These are phyloP conservation scores for Primulina tabacum DNA, from an alignment of 257 asterid species.

Conservation along the genomic window DNA sequence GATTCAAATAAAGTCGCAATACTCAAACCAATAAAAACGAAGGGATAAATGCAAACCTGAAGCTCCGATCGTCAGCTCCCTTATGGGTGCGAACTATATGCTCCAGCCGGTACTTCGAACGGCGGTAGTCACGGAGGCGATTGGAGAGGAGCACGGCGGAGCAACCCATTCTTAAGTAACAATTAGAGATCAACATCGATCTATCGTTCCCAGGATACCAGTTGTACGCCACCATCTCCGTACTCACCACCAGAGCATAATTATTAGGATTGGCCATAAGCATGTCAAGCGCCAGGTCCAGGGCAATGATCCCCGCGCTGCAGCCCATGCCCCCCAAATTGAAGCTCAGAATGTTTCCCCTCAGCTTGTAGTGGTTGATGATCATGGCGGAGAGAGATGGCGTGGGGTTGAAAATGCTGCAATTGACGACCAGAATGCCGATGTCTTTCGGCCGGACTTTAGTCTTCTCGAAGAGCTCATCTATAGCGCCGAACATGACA, in stretches of 20 bases:
- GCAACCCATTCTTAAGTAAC: slow-evolving; percentile 96
- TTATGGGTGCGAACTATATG: slow-evolving; percentile 92
- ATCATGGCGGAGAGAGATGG: slow-evolving; percentile 99
- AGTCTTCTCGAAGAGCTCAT: slow-evolving; percentile 75
- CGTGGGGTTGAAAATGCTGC: slow-evolving; percentile 96
- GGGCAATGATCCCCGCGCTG: slow-evolving; percentile 73
- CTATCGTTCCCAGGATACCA: slow-evolving; percentile 89
- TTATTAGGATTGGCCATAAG: slow-evolving; percentile 75
- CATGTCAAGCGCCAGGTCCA: slow-evolving; percentile 91
- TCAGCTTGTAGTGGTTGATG: slow-evolving; percentile 88
- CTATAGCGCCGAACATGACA: slow-evolving; percentile 87
- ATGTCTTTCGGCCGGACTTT: slow-evolving; percentile 74
- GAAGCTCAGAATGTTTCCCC: slow-evolving; percentile 84
- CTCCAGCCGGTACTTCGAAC: slow-evolving; percentile 79
- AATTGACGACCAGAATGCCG: slow-evolving; percentile 77
- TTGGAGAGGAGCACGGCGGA: slow-evolving; percentile 85
- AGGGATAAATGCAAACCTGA: slow-evolving; percentile 42
- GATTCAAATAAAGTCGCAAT: no score
- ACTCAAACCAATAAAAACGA: neutral
- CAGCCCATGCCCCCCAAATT: slow-evolving; percentile 98
- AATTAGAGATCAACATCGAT: slow-evolving; percentile 87
- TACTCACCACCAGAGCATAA: slow-evolving; percentile 79
- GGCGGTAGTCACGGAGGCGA: slow-evolving; percentile 76
- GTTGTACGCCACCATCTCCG: slow-evolving; percentile 89
- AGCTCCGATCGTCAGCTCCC: slow-evolving; percentile 90